These are phyloP conservation scores for Cladosporium sp. DNA, from an alignment of 2,329 filamentous ascomycete genomes.

Conservation along the genomic window DNA sequence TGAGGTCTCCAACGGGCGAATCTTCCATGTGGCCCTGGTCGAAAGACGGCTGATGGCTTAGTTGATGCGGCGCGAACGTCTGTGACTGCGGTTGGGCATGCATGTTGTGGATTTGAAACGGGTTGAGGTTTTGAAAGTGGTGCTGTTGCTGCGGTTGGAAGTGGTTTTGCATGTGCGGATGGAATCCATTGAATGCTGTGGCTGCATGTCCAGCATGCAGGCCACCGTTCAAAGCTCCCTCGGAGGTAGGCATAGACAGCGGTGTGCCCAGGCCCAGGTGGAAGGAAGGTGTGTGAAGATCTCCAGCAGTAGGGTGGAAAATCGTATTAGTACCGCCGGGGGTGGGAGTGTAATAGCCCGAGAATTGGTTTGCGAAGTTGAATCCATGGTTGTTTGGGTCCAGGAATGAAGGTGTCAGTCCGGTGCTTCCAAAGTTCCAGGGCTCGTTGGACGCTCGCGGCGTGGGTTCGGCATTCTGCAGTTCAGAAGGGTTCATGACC, in stretches of 20 bases:
- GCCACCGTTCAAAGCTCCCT: conserved; percentile 58
- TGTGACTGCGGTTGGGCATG: conserved; percentile 24
- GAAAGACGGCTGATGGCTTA: conserved; percentile 76
- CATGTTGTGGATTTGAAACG: conserved; percentile 57
- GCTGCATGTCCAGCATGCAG: conserved; percentile 56
- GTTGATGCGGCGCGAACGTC: conserved; percentile 71
- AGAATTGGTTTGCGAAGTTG: conserved; percentile 72
- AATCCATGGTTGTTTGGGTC: conserved; percentile 83
- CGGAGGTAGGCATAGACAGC: conserved; percentile 71
- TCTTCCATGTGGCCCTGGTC: conserved; percentile 60
- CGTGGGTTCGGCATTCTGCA: conserved; percentile 77
- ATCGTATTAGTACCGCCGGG: conserved; percentile 74
- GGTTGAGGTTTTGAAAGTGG: conserved; percentile 61
- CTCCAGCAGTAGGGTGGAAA: conserved; percentile 78
- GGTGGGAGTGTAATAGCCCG: conserved; percentile 84
- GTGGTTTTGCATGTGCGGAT: conserved; percentile 54
- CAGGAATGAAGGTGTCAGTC: conserved; percentile 79
- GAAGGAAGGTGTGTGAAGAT: conserved; percentile 78
- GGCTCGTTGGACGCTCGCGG: conserved; percentile 73
- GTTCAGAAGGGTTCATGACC: conserved; percentile 20
- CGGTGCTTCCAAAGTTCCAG: conserved; percentile 54
- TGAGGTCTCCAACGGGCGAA: conserved; percentile 57
- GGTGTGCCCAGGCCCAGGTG: conserved; percentile 73
- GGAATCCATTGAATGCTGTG: conserved; percentile 64
- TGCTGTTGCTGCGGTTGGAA: conserved; percentile 45